phyloP scores from a whole-genome alignment of 306 rosid species.

The Vicia villosa region DNA sequence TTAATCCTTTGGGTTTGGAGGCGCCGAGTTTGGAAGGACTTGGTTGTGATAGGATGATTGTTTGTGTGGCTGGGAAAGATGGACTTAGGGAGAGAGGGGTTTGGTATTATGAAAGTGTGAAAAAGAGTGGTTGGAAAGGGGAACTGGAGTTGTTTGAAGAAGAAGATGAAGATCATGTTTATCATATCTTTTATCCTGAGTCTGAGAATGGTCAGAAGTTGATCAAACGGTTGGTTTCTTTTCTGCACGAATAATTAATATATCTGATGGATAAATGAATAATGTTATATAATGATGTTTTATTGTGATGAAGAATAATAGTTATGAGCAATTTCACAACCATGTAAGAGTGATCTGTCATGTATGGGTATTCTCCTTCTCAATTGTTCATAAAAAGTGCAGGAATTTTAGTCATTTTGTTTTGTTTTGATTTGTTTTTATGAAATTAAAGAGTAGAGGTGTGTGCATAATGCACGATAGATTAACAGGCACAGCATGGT shows the following conservation, averaged over 20 bases:
- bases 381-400: no score
- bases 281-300: background rate
- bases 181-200: constrained; percentile 6
- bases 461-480: no score
- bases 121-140: constrained; percentile 14
- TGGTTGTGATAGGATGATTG: background rate
- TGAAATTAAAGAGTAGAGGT: no score
- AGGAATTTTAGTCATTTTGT: no score
- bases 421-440: no score
- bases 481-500: no score
- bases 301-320: background rate
- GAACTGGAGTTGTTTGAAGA: background rate
- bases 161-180: constrained; percentile 9
- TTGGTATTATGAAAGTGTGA: constrained; percentile 1
- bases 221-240: background rate
- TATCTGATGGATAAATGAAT: background rate
- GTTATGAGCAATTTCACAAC: background rate
- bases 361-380: no score
- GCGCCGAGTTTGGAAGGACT: background rate
- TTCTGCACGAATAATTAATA: background rate
- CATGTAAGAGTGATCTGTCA: no score
- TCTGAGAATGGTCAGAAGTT: background rate
- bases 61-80: constrained; percentile 11
- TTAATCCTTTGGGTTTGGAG: background rate
- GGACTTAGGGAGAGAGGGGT: background rate